These are phyloP conservation scores for Sextonia rubra DNA, from an alignment of 164 flowering plant species.

Conservation along the genomic window DNA sequence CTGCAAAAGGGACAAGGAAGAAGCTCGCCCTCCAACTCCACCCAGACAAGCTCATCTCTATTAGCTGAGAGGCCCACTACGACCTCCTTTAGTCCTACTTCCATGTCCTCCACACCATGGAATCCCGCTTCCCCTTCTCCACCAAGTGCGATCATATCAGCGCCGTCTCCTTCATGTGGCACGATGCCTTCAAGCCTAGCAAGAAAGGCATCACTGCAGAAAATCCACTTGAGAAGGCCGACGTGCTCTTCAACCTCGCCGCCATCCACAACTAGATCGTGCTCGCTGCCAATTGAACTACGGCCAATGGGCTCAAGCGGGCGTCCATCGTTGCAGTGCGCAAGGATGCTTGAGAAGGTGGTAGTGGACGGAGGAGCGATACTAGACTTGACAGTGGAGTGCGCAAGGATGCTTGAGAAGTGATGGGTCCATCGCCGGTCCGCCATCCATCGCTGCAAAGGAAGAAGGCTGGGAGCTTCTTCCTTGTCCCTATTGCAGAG, in stretches of 20 bases:
- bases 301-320: constrained; percentile 56
- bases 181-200: constrained; percentile 77
- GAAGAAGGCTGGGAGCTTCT: no score
- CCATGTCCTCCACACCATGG: constrained; percentile 65
- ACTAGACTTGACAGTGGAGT: constrained; percentile 73
- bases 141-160: constrained; percentile 78
- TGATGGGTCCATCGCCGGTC: no score
- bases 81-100: constrained; percentile 67
- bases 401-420: constrained; percentile 88
- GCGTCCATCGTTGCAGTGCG: constrained; percentile 85
- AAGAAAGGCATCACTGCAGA: constrained; percentile 77
- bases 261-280: constrained; percentile 91
- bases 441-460: no score
- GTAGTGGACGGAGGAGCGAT: constrained; percentile 55
- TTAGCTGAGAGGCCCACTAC: constrained; percentile 66
- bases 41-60: no score
- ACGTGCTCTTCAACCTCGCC: constrained; percentile 78
- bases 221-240: constrained; percentile 90
- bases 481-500: no score
- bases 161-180: constrained; percentile 67
- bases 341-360: constrained; percentile 81
- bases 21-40: no score
- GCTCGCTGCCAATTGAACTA: constrained; percentile 48
- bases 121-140: constrained; percentile 89
- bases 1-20: no score